A percentile compares a stretch with the other conserved stretches of the same genome.
phyloP scores from a whole-genome alignment of 805 yeast species.

The Diddensiella transvaalensis region DNA sequence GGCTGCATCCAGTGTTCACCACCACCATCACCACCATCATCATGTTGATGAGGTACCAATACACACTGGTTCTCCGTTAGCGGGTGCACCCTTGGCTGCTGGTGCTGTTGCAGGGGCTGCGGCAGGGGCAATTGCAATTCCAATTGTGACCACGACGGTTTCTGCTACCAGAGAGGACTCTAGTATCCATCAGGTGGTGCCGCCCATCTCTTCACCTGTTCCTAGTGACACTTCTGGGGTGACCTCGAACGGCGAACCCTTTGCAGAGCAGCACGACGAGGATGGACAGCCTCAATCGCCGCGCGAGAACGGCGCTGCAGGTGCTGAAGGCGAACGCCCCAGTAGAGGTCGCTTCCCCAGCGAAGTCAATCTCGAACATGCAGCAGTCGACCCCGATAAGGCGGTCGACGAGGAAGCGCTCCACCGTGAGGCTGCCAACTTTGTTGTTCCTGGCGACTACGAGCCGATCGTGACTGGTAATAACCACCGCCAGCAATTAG shows the following conservation, averaged over 20 bases:
- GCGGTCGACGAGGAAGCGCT: conserved; percentile 20
- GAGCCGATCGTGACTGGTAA: neutral
- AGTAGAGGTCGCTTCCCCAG: conserved; percentile 24
- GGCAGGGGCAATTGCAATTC: neutral
- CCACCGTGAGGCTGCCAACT: conserved; percentile 17
- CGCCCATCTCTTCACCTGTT: conserved; percentile 22
- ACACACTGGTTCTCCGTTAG: neutral
- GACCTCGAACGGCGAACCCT: conserved; percentile 28
- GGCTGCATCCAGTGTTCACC: neutral
- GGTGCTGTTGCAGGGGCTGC: conserved; percentile 1
- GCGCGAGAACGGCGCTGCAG: conserved; percentile 5
- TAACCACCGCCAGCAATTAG: conserved; percentile 9
- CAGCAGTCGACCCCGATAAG: conserved; percentile 16
- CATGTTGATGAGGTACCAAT: neutral
- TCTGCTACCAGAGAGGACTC: conserved; percentile 1
- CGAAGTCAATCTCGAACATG: conserved; percentile 22
- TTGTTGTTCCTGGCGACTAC: conserved; percentile 17
- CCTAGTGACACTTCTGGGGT: conserved; percentile 26
- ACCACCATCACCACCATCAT: neutral
- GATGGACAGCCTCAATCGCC: neutral
- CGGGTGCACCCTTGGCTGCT: neutral
- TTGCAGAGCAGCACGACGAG: conserved; percentile 11
- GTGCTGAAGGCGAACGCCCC: conserved; percentile 9
- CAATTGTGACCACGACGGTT: neutral
- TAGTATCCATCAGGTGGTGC: conserved; percentile 11